Evolutionary conservation across 2,329 filamentous ascomycete genomes (phyloP).

Genomic region (Cladophialophora yegresii): DNA sequence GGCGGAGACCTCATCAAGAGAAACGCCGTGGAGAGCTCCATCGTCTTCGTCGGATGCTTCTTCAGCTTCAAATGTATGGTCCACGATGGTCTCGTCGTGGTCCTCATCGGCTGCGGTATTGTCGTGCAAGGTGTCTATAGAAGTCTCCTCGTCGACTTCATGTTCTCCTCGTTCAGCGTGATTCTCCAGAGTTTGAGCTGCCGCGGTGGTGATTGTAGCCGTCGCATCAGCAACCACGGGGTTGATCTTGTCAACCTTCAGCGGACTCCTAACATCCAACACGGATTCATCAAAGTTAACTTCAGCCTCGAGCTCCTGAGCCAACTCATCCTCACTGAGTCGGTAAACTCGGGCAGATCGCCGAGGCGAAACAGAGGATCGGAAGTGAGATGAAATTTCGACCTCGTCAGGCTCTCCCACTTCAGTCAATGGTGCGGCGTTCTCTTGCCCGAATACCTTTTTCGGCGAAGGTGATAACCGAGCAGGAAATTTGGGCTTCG

Average conservation of each 20-base stretch:
- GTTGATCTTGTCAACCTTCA: conserved; percentile 31
- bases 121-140: not conserved
- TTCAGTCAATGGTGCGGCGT: not conserved
- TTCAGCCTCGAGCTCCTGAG: conserved; percentile 16
- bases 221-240: conserved; percentile 27
- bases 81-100: conserved; percentile 26
- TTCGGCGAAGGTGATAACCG: conserved; percentile 20
- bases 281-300: conserved; percentile 38
- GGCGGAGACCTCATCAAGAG: not conserved
- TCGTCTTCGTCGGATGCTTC: conserved; percentile 12
- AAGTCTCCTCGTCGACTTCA: conserved; percentile 2
- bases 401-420: conserved; percentile 23
- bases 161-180: not conserved
- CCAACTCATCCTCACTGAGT: conserved; percentile 33
- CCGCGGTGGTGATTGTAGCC: not conserved
- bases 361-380: conserved; percentile 35
- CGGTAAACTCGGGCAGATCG: conserved; percentile 30
- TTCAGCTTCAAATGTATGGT: conserved; percentile 32
- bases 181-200: conserved; percentile 2
- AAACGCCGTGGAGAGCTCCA: not conserved
- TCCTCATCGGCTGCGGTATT: not conserved
- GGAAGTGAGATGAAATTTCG: conserved; percentile 34
- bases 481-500: conserved; percentile 40
- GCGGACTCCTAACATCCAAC: conserved; percentile 33
- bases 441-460: conserved; percentile 11